These are phyloP conservation scores for Jacaranda mimosifolia DNA, from an alignment of 257 asterid species.

Conservation along the genomic window DNA sequence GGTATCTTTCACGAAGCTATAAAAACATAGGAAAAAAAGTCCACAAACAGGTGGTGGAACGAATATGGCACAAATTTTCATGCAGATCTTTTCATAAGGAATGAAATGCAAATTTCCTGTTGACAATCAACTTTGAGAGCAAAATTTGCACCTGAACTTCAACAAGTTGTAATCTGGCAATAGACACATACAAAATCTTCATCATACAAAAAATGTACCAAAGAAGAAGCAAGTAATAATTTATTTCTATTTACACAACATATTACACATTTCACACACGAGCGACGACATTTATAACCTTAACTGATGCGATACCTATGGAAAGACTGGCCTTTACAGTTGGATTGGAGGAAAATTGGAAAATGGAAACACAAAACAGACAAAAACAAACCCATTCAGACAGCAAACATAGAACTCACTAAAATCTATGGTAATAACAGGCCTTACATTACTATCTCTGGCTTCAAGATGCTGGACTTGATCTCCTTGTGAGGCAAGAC, in stretches of 20 bases:
- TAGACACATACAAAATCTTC: slow-evolving; percentile 17
- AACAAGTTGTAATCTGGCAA: slow-evolving; percentile 5
- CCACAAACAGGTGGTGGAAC: too few relatives aligned
- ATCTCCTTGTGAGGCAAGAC: slow-evolving; percentile 94
- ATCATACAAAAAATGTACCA: slow-evolving; percentile 2
- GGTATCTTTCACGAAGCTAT: too few relatives aligned
- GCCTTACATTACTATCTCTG: slow-evolving; percentile 82
- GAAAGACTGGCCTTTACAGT: slow-evolving; percentile 40
- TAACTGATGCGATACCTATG: background rate
- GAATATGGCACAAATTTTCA: too few relatives aligned
- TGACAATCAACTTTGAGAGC: background rate
- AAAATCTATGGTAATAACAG: slow-evolving; percentile 12
- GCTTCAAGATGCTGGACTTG: slow-evolving; percentile 82
- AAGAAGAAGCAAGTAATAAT: slow-evolving; percentile 5
- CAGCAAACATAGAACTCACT: slow-evolving; percentile 30
- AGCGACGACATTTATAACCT: slow-evolving; percentile 17
- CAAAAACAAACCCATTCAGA: background rate
- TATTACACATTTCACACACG: slow-evolving; percentile 36
- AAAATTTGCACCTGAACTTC: slow-evolving; percentile 11
- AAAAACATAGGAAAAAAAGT: too few relatives aligned
- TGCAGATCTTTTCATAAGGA: too few relatives aligned
- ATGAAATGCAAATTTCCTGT: background rate
- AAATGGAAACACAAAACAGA: slow-evolving; percentile 5
- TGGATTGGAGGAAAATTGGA: slow-evolving; percentile 19
- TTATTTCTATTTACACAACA: slow-evolving; percentile 46